Base-by-base conservation (phyloP, 805 yeast species). In the Zygosaccharomyces kombuchaensis region DNA sequence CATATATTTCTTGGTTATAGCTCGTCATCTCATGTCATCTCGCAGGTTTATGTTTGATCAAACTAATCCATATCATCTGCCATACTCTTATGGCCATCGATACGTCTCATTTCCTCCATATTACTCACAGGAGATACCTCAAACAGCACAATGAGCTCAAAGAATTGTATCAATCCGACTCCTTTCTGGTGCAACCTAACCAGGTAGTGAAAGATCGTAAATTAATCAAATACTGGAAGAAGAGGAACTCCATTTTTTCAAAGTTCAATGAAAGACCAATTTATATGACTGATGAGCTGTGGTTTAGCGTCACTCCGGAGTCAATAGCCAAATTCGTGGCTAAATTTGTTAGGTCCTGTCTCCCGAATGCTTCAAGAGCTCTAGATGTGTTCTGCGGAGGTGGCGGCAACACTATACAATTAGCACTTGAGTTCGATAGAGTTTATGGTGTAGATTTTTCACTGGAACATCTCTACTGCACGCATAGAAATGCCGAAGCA, bases 261-360 rank as follows among this genome's bases (percentile, higher is more conserved):
- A 70, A 66, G 51, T 84, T 73, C 53, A 87, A 86, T 56, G 75
- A 79, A 6, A 91, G 93, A 2, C 49, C 57, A 0, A 73, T 88
- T 1, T 71, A 72, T 43, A 70, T 90, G 69, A 83, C 84, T 1
- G 69, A 76, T 12, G 93, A 84, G 58, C 71, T 88, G 41, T 86
- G 96, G 93, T 90, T 73, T 63, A 82, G 91, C 45, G 96, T 88
- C 4, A 90, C 98, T 0, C 90, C 96, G 0, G 97, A 90, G 57
- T 56, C 62, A 1, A 68, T 86, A 1, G 93, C 96, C 1, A 65
- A 68, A 5, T 80, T 78, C 54, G 64, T 75, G 0, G 84, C 89
- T 0, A 71, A 74, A 44, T 73, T 78, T 46, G 64, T 82, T 13
- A 63, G 68, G 41, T 72, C 75, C 12, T 72, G 82, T 46, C 60